Evolutionary conservation across 2,329 filamentous ascomycete species (phyloP).

Genomic region (Fonsecaea monophora): DNA sequence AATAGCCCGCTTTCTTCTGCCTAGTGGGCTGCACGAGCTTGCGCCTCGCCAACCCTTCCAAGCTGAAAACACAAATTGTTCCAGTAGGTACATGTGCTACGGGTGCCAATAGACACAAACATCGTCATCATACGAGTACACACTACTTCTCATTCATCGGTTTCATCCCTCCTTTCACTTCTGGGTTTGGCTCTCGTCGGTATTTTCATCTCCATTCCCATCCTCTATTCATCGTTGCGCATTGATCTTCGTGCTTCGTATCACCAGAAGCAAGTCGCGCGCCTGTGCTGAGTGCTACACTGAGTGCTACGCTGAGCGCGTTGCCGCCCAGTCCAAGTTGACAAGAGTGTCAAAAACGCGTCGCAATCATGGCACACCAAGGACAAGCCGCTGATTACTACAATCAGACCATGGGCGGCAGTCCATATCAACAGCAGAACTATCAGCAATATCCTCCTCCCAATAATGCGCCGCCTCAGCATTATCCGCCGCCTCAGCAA

Average conservation of each 20-base stretch:
- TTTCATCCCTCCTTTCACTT: not conserved
- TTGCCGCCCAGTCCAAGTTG: not conserved
- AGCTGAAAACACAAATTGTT: slow-evolving; percentile 20
- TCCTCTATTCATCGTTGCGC: not conserved
- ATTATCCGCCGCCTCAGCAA: slow-evolving; percentile 29
- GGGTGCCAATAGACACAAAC: not conserved
- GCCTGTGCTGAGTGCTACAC: not conserved
- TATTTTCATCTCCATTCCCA: not conserved
- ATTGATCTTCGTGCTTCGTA: not conserved
- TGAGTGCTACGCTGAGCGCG: not conserved
- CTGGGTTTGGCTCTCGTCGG: not conserved
- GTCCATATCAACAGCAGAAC: slow-evolving; percentile 23
- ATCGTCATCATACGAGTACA: not conserved
- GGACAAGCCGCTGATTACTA: slow-evolving; percentile 40
- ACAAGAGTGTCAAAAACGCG: not conserved
- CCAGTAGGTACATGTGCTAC: not conserved
- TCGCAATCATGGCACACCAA: slow-evolving; percentile 37
- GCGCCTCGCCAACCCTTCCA: not conserved
- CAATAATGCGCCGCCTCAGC: slow-evolving; percentile 26
- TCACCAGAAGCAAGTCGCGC: not conserved
- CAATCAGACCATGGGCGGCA: slow-evolving; percentile 26
- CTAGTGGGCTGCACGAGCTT: not conserved
- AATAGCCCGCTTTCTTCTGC: not conserved
- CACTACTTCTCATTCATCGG: not conserved
- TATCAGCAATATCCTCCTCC: slow-evolving; percentile 34